Base-by-base conservation (phyloP, 1,284 basidiomycete species). In the Ustilago xerochloae region DNA sequence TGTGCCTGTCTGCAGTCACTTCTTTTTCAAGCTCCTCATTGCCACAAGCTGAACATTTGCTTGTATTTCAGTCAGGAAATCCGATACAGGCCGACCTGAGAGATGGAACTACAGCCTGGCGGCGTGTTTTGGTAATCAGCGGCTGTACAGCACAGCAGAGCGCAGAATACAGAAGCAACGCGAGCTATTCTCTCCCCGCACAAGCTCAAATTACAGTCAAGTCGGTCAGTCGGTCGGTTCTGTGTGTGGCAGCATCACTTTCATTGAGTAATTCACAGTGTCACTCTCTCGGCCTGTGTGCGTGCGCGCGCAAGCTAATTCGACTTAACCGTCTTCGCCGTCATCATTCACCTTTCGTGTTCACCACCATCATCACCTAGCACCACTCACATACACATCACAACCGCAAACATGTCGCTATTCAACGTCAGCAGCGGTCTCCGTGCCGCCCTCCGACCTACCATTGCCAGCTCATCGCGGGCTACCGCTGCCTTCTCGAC, bases 401-500 rank as follows among this genome's bases (percentile, higher is more conserved):
- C 41, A 32, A 41, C 24, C 28, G 38, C 38, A 32, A 55, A 10
- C 53, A 71, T 71, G 63, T 75, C 72, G 52, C 57, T 71, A 41
- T 67, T 75, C 59, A 66, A 53, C 52, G 55, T 63, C 49, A 66
- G 60, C 61, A 66, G 47, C 53, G 58, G 63, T 48, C 54, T 75
- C 33, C 63, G 68, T 38, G 53, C 67, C 54, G 63, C 64, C 35
- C 60, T 75, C 3, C 63, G 63, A 52, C 68, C 72, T 20, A 56
- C 61, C 30, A 43, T 65, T 32, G 60, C 63, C 28, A 66, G 67
- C 68, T 54, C 55, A 12, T 65, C 59, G 35, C 58, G 58, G 15
- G 55, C 58, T 12, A 54, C 52, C 26, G 75, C 78, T 16, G 61
- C 79, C 43, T 77, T 82, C 61, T 74, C 79, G 26, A 79, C 79